phyloP scores from a whole-genome alignment of 306 rosid species.

The Canavalia gladiata region DNA sequence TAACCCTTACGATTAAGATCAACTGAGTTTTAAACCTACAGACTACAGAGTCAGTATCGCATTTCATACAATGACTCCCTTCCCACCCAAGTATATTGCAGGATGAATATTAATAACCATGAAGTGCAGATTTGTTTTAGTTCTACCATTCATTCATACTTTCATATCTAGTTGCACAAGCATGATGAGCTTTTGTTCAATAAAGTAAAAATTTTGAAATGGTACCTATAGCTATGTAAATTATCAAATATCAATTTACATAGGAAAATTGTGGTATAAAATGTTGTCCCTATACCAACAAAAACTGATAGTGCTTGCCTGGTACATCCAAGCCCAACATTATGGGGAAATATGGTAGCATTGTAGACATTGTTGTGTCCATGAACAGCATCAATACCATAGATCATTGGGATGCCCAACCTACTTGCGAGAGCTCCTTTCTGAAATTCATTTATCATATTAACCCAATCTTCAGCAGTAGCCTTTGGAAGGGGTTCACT shows the following conservation, averaged over 20 bases:
- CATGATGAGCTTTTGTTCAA: background rate
- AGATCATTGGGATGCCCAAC: constrained; percentile 94
- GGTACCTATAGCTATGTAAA: constrained; percentile 10
- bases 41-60: background rate
- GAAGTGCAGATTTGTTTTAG: constrained; percentile 13
- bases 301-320: constrained; percentile 64
- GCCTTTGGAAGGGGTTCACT: constrained; percentile 92
- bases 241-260: constrained; percentile 6
- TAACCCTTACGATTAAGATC: background rate
- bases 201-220: background rate
- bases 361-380: constrained; percentile 96
- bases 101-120: constrained; percentile 6
- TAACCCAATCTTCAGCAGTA: constrained; percentile 87
- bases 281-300: background rate
- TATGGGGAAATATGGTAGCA: constrained; percentile 97
- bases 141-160: constrained; percentile 10
- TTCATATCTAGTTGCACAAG: constrained; percentile 14
- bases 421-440: constrained; percentile 82
- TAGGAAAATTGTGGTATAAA: background rate
- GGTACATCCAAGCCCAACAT: constrained; percentile 94
- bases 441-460: constrained; percentile 89
- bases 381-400: constrained; percentile 98
- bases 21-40: constrained; percentile 15
- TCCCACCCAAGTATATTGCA: constrained; percentile 28
- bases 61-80: background rate